Conservation (phyloP, 306 rosid species). For the Delonix regia region DNA sequence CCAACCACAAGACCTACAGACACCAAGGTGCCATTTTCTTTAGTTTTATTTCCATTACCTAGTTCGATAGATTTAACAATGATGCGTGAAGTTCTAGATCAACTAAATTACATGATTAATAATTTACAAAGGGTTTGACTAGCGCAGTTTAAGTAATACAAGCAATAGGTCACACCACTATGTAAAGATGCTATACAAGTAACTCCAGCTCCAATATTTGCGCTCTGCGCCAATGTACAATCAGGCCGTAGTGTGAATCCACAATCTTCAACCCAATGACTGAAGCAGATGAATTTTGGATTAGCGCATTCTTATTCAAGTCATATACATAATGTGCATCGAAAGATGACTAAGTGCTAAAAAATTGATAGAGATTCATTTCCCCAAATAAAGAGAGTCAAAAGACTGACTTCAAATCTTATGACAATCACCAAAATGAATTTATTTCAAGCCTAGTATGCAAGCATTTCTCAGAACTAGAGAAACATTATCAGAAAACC, state of each 20-base stretch:
- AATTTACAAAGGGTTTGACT: constrained; percentile 39
- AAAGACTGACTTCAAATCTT: background rate
- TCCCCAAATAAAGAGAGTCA: background rate
- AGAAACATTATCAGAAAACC: background rate
- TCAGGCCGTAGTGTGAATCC: constrained; percentile 10
- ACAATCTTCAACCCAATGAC: constrained; percentile 25
- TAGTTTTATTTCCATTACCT: background rate
- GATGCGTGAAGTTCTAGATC: constrained; percentile 14
- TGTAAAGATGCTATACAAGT: background rate
- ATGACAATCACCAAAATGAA: background rate
- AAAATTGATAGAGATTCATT: background rate
- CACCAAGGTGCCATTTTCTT: constrained; percentile 8
- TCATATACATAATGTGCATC: background rate
- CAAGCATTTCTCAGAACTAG: background rate
- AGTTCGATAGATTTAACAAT: background rate
- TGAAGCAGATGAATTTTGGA: constrained; percentile 34
- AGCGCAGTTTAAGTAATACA: background rate
- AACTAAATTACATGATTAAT: constrained; percentile 8
- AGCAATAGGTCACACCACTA: constrained; percentile 10
- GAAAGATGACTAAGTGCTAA: background rate
- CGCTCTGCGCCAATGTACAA: constrained; percentile 35
- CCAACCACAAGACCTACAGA: constrained; percentile 3
- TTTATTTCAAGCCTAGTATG: background rate
- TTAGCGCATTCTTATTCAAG: constrained; percentile 23
- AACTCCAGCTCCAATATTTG: constrained; percentile 30